phyloP scores from a whole-genome alignment of 2,329 filamentous ascomycete genomes.

The Hirsutella thompsonii region DNA sequence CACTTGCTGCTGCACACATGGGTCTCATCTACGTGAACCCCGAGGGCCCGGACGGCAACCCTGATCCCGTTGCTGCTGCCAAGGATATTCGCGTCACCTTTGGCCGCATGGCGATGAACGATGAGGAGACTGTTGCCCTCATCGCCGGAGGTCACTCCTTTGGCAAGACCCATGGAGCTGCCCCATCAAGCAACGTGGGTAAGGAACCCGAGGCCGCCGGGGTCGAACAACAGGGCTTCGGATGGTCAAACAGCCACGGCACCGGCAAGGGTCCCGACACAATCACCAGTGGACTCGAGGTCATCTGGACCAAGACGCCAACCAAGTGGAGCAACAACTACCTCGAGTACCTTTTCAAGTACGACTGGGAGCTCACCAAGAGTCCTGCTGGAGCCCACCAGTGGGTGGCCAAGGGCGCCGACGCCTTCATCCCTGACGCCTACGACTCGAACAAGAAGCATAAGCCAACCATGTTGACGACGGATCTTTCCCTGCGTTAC shows the following conservation, averaged over 20 bases:
- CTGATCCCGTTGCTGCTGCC: slow-evolving; percentile 56
- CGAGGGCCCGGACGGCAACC: slow-evolving; percentile 60
- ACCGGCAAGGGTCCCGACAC: slow-evolving; percentile 58
- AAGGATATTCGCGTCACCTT: slow-evolving; percentile 65
- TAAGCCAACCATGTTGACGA: slow-evolving; percentile 64
- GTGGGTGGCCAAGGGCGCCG: slow-evolving; percentile 59
- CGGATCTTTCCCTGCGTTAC: slow-evolving; percentile 58
- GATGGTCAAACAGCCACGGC: slow-evolving; percentile 54
- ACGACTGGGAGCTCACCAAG: slow-evolving; percentile 66
- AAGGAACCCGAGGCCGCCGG: slow-evolving; percentile 52
- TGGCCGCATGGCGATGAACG: slow-evolving; percentile 70
- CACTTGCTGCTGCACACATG: slow-evolving; percentile 53
- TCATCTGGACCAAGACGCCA: slow-evolving; percentile 67
- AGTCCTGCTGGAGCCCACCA: slow-evolving; percentile 65
- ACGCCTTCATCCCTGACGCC: slow-evolving; percentile 56
- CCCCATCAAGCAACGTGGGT: slow-evolving; percentile 47
- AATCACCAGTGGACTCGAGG: slow-evolving; percentile 67
- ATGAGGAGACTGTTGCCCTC: slow-evolving; percentile 68
- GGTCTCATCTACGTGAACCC: slow-evolving; percentile 76
- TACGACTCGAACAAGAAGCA: slow-evolving; percentile 60
- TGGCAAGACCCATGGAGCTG: slow-evolving; percentile 72
- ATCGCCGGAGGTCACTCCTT: slow-evolving; percentile 71
- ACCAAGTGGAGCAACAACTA: slow-evolving; percentile 65
- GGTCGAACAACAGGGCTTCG: slow-evolving; percentile 56
- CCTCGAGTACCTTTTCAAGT: slow-evolving; percentile 66